Conservation (phyloP, 2,329 filamentous ascomycete genomes). For the Diaporthe australafricana region DNA sequence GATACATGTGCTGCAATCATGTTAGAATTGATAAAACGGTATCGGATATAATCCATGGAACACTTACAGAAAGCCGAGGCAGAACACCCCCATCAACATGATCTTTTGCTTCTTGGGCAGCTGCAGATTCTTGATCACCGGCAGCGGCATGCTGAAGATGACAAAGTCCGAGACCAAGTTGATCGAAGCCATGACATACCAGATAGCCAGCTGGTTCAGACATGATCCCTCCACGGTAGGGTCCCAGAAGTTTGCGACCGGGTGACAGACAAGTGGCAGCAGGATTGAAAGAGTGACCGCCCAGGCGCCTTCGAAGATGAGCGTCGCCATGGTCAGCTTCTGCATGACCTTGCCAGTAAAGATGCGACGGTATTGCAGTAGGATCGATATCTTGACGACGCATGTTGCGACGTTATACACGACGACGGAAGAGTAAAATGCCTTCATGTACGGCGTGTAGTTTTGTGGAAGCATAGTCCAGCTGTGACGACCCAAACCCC, state of each 20-base stretch:
- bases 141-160: slow-evolving; percentile 44
- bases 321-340: slow-evolving; percentile 35
- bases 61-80: slow-evolving; percentile 45
- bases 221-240: slow-evolving; percentile 38
- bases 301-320: slow-evolving; percentile 42
- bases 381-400: slow-evolving; percentile 49
- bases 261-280: slow-evolving; percentile 41
- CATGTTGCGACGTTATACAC: slow-evolving; percentile 47
- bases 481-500: slow-evolving; percentile 35
- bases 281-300: slow-evolving; percentile 40
- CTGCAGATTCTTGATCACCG: slow-evolving; percentile 42
- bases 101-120: slow-evolving; percentile 43
- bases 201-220: slow-evolving; percentile 42
- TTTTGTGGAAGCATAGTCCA: slow-evolving; percentile 27
- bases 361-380: slow-evolving; percentile 51
- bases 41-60: not conserved
- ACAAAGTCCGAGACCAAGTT: slow-evolving; percentile 43
- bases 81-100: slow-evolving; percentile 42
- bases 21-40: not conserved
- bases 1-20: slow-evolving; percentile 41
- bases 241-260: slow-evolving; percentile 43
- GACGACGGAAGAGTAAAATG: slow-evolving; percentile 47
- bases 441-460: slow-evolving; percentile 37
- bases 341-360: slow-evolving; percentile 44
- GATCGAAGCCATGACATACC: slow-evolving; percentile 41